Conservation (phyloP, 2,329 filamentous ascomycete species). For the Cercospora sesami region DNA sequence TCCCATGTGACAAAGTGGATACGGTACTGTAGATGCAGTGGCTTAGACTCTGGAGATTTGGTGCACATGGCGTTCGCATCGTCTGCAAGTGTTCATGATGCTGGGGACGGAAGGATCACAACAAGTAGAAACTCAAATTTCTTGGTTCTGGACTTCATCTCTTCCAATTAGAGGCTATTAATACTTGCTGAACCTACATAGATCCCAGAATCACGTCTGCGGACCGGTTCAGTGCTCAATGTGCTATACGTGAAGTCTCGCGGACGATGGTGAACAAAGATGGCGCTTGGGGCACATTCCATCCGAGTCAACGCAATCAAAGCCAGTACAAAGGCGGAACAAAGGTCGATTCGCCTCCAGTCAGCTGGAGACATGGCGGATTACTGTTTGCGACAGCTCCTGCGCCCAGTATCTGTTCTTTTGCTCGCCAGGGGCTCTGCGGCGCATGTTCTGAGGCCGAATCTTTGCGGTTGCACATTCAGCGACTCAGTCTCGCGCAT, state of each 20-base stretch:
- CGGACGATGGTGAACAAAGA: background rate
- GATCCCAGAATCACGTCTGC: background rate
- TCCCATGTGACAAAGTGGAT: background rate
- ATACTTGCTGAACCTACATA: background rate
- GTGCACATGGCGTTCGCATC: background rate
- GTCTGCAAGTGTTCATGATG: background rate
- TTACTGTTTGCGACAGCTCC: background rate
- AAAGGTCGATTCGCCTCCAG: constrained; percentile 8
- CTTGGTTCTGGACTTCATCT: background rate
- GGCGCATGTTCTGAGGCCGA: background rate
- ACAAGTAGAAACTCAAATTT: background rate
- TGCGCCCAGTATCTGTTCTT: background rate
- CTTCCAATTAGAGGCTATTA: background rate
- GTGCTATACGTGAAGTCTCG: background rate
- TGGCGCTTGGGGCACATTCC: constrained; percentile 11
- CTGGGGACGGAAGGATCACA: background rate
- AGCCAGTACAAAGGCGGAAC: constrained; percentile 15
- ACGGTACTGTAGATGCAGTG: background rate
- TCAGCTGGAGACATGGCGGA: background rate
- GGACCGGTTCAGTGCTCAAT: background rate
- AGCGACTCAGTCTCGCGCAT: background rate
- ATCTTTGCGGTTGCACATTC: constrained; percentile 11
- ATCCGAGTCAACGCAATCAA: constrained; percentile 13
- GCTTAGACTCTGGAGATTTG: background rate
- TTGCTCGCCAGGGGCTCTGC: background rate